Base-by-base conservation (phyloP, 768 basidiomycete species). In the Mycena crocata region DNA sequence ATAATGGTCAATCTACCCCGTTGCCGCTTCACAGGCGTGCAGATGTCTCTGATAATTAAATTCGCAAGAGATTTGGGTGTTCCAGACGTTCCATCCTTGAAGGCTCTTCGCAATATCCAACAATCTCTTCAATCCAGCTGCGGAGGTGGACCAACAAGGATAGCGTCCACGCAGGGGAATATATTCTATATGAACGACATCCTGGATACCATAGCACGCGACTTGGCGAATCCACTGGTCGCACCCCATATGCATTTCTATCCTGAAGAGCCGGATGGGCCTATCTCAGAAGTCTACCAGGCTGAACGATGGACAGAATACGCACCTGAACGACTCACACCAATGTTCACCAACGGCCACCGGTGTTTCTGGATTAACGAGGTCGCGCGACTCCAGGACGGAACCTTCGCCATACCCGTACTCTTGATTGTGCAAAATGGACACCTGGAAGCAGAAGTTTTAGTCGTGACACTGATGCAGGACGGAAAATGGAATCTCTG, bases 161-260 rank as follows among this genome's bases (percentile, higher is more conserved):
- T 59, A 2, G 34, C 9, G 2, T 59, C 68, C 1, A 21, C 26
- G n/a, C 57, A 52, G 0, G 62, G 64, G 12, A 69, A 73, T 55
- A 51, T 58, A 1, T 73, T 72, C 66, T 73, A 70, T 46, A 51
- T 72, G 26, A 73, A 72, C 40, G 64, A 72, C 51, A 61, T 73
- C 32, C 60, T 61, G 23, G 50, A 60, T 1, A 51, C 57, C 30
- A 44, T 72, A 2, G 66, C 66, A 1, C 64, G 69, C 35, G 67
- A 69, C 32, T 17, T 71, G 3, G 34, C 71, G 1, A 73, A 71
- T 48, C 72, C 72, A 9, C 37, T 51, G 24, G 61, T 71, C n/a
- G 67, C 55, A 3, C 52, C 40, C 2, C 63, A 69, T 35, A 19
- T 73, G 32, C 49, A 66, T 23, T 64, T 69, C 56, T 73, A 70